Conservation (phyloP, 2,329 filamentous ascomycete species). For the Microcyclospora pomicola region DNA sequence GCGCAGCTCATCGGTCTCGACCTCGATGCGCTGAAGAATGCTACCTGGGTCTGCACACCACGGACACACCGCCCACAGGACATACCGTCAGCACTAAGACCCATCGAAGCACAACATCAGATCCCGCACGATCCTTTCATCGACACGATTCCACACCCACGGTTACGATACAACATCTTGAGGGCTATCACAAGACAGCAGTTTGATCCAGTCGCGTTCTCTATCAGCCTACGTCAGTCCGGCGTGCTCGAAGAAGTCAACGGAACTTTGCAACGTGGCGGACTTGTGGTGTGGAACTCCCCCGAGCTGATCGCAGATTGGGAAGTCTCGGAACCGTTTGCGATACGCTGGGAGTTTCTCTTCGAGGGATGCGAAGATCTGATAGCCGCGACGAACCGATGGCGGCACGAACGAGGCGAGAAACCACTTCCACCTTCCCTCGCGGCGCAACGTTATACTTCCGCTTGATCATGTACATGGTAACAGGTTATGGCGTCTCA, state of each 20-base stretch:
- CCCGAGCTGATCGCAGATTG: constrained; percentile 28
- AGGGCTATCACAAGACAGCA: constrained; percentile 12
- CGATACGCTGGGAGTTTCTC: constrained; percentile 26
- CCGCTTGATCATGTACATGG: no score
- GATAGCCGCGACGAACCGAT: constrained; percentile 27
- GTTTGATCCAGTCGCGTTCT: constrained; percentile 13
- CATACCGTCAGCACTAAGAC: constrained; percentile 11
- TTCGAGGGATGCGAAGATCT: constrained; percentile 28
- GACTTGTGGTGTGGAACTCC: constrained; percentile 26
- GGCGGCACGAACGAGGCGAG: constrained; percentile 24
- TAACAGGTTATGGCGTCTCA: no score
- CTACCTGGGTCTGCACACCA: constrained; percentile 9
- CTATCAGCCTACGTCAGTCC: constrained; percentile 12
- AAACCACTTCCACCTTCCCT: constrained; percentile 5
- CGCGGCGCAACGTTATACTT: no score
- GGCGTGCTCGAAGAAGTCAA: constrained; percentile 13
- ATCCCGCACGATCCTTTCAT: constrained; percentile 18
- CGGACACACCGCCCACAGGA: constrained; percentile 1
- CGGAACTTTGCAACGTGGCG: constrained; percentile 14
- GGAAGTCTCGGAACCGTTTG: constrained; percentile 31
- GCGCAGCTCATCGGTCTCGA: constrained; percentile 13
- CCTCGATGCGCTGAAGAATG: constrained; percentile 6
- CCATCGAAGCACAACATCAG: constrained; percentile 16
- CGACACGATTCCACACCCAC: constrained; percentile 16
- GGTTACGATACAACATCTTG: constrained; percentile 18